Conservation (phyloP, 495 filamentous ascomycete genomes). For the Annulohypoxylon bovei region DNA sequence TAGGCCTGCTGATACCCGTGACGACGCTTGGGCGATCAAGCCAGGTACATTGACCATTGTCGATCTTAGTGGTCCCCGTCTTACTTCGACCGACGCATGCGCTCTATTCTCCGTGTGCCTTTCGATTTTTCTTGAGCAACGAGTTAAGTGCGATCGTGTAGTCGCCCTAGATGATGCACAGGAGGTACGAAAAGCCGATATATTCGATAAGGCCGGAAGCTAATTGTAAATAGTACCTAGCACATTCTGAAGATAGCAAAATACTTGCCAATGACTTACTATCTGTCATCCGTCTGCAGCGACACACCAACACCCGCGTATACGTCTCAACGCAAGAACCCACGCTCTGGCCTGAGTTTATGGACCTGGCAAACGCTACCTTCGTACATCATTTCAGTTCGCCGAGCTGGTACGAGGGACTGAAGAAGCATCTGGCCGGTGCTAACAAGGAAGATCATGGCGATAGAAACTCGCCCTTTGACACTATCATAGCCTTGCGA, state of each 20-base stretch:
- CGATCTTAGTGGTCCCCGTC: constrained; percentile 69
- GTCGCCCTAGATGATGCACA: constrained; percentile 55
- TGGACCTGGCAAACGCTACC: constrained; percentile 66
- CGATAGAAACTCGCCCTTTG: constrained; percentile 52
- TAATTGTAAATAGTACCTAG: constrained; percentile 57
- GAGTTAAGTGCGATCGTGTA: constrained; percentile 51
- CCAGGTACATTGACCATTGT: constrained; percentile 68
- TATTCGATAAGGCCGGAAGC: not conserved
- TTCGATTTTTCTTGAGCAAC: constrained; percentile 57
- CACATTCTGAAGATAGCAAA: constrained; percentile 51
- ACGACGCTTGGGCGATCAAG: constrained; percentile 20
- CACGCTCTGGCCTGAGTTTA: constrained; percentile 63
- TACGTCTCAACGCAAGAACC: constrained; percentile 73
- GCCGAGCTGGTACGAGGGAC: constrained; percentile 62
- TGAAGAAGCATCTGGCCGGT: constrained; percentile 57
- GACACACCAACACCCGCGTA: constrained; percentile 64
- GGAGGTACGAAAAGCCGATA: constrained; percentile 29
- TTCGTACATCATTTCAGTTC: constrained; percentile 70
- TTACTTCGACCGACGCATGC: constrained; percentile 65
- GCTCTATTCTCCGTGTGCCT: constrained; percentile 66
- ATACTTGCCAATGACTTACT: constrained; percentile 65
- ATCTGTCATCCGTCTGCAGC: constrained; percentile 64
- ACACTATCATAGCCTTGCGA: constrained; percentile 65
- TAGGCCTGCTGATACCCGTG: constrained; percentile 3
- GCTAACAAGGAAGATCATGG: constrained; percentile 7